phyloP scores from a whole-genome alignment of 2,329 filamentous ascomycete species.

The Botryotinia calthae region DNA sequence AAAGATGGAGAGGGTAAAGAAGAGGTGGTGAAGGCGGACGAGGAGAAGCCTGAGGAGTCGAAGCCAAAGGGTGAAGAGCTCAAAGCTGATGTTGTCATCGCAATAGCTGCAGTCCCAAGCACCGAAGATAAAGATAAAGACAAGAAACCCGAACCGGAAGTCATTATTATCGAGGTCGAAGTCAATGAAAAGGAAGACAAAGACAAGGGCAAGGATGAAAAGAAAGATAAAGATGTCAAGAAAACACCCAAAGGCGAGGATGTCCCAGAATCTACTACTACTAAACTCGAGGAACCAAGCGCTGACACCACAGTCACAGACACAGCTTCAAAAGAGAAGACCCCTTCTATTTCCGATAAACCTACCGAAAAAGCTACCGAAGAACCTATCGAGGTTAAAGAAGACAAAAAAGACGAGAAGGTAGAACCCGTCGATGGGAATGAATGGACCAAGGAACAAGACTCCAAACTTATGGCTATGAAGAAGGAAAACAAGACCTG shows the following conservation, averaged over 20 bases:
- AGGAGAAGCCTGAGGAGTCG: not conserved
- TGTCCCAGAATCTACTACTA: not conserved
- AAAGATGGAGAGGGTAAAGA: conserved; percentile 9
- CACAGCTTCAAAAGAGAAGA: conserved; percentile 17
- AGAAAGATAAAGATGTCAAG: not conserved
- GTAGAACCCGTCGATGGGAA: conserved; percentile 1
- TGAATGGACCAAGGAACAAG: conserved; percentile 34
- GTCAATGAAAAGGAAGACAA: not conserved
- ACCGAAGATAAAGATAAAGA: not conserved
- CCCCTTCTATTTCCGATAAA: not conserved
- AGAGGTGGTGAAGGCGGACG: conserved; percentile 13
- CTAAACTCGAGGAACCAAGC: not conserved
- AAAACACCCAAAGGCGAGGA: conserved; percentile 10
- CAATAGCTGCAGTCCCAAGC: not conserved
- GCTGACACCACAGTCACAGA: conserved; percentile 11
- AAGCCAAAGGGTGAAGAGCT: conserved; percentile 18
- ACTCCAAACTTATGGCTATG: conserved; percentile 31
- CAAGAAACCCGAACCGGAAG: not conserved
- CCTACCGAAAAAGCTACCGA: not conserved
- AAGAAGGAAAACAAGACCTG: conserved; percentile 32
- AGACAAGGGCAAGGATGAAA: not conserved
- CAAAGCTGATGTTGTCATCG: not conserved
- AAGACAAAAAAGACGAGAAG: conserved; percentile 12
- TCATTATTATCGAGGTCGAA: not conserved
- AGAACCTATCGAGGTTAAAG: not conserved